Evolutionary conservation across 768 basidiomycete species (phyloP), one percentile per base, ranked within the genome.

Genomic region (Nidula microcarpa): DNA sequence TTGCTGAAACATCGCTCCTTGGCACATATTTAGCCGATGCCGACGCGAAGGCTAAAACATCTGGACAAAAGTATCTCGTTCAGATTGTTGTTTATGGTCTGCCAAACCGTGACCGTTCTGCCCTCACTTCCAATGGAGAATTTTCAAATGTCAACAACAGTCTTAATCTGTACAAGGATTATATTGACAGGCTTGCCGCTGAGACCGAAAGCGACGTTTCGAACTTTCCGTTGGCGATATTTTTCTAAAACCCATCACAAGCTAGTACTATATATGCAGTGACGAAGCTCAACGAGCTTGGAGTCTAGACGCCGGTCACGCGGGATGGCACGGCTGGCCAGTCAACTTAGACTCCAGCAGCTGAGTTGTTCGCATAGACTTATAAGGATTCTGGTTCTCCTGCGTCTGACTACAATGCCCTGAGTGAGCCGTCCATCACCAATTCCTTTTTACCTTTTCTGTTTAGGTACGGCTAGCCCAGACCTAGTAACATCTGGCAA

Each of bases 11-110:
- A 17, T 72, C 78, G 7, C 62, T 61, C 39, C 71, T 81, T 52
- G 76, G 74, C 47, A 75, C 73, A 4, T 80, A 80, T 60, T 74
- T 82, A 35, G 69, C 75, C 5, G 71, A 70, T 58, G 78, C 79
- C 5, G 44, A 46, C 23, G 44, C 44, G 13, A n/a, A 46, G 44
- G 44, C 44, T 3, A 46, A 8, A 17, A 14, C 44, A 14, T 56
- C 58, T 6, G 46, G 56, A 13, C 53, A 62, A 50, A 56, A 58
- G 33, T 60, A 63, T 39, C 54, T 68, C 17, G 60, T 72, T 44
- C 64, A 69, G 45, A 52, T 70, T 37, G 67, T 64, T 33, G 60
- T 72, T 17, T 70, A 72, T 61, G 65, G 69, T 47, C 59, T 72
- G 14, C 70, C 70, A n/a, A 64, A 70, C 39, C 63, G 68, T 50